Evolutionary conservation across 805 yeast genomes (phyloP), one percentile per base, ranked within the genome.

Genomic region (Debaryomyces castellii): DNA sequence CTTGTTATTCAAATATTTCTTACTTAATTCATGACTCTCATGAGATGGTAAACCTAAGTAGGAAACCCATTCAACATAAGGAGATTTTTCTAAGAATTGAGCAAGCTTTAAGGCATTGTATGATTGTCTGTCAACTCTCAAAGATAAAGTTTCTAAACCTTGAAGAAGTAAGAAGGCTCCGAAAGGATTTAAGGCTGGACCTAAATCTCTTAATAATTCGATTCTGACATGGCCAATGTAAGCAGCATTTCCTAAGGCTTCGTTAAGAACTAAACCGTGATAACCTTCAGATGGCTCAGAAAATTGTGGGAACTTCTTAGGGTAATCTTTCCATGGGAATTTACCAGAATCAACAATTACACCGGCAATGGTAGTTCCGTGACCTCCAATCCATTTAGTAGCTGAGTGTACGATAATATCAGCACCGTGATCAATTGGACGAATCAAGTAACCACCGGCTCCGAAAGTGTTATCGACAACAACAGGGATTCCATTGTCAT

Each of bases 311-410:
- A 79, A 94, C 67, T 85, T 87, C 60, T 86, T 83, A 38, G 94
- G 92, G 69, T 87, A 80, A 51, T 88, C 80, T 47, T 78, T 74
- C 91, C 96, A 92, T 59, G 92, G 95, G 77, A 92, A 92, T 41
- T 87, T 91, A 55, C 97, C 97, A 30, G 90, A 81, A 65, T 92
- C 97, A 40, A 92, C 77, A 53, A 92, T 77, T 43, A 85, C 87
- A 76, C 98, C 98, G 44, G 87, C 97, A 66, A 91, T 84, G 37
- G 97, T 89, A 46, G 87, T 89, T 63, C 98, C 97, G 63, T 91
- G 97, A 48, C 97, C 98, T 52, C 96, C 96, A 54, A 91, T 91
- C 97, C 97, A 92, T 69, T 91, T 91, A 48, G 98, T 91, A 45
- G 97, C 96, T 50, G 97, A 90, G 67, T 91, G 96, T 17, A 87